These are phyloP conservation scores for Aphanomyces astaci DNA, from an alignment of 352 stramenopile species.

Conservation along the genomic window DNA sequence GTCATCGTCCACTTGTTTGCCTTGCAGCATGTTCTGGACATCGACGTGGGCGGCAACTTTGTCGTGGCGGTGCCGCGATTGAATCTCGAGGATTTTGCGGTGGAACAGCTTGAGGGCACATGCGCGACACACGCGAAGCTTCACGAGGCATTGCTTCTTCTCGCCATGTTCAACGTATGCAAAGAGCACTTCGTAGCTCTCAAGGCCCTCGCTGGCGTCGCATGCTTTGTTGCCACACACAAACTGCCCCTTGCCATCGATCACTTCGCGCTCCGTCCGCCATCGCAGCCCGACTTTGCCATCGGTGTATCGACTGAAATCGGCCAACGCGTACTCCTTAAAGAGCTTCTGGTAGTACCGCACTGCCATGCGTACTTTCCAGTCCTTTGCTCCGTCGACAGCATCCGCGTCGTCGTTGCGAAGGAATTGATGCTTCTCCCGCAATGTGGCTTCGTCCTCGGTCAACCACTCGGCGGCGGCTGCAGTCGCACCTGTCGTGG, in stretches of 20 bases:
- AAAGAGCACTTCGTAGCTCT: conserved; percentile 78
- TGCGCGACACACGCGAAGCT: conserved; percentile 51
- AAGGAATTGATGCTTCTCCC: conserved; percentile 63
- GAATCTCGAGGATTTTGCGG: conserved; percentile 36
- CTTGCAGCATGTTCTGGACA: neutral
- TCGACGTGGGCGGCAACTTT: neutral
- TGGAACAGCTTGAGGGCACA: conserved; percentile 71
- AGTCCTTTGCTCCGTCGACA: conserved; percentile 41
- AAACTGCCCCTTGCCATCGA: conserved; percentile 73
- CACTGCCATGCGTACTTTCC: conserved; percentile 69
- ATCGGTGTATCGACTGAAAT: conserved; percentile 55
- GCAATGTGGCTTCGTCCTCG: conserved; percentile 28
- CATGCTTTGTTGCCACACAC: conserved; percentile 69
- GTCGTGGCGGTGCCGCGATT: conserved; percentile 26
- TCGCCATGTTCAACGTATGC: conserved; percentile 56
- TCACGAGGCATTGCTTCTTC: conserved; percentile 66
- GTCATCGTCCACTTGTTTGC: conserved; percentile 7
- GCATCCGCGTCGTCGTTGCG: conserved; percentile 60
- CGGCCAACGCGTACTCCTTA: conserved; percentile 71
- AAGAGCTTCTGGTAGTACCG: conserved; percentile 80
- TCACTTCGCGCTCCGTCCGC: conserved; percentile 68
- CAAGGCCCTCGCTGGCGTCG: conserved; percentile 33
- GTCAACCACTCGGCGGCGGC: neutral
- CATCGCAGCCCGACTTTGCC: conserved; percentile 66
- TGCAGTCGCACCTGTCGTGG: too few species aligned